These are phyloP conservation scores for Yamadazyma endophytica DNA, from an alignment of 805 yeast species.

Conservation along the genomic window DNA sequence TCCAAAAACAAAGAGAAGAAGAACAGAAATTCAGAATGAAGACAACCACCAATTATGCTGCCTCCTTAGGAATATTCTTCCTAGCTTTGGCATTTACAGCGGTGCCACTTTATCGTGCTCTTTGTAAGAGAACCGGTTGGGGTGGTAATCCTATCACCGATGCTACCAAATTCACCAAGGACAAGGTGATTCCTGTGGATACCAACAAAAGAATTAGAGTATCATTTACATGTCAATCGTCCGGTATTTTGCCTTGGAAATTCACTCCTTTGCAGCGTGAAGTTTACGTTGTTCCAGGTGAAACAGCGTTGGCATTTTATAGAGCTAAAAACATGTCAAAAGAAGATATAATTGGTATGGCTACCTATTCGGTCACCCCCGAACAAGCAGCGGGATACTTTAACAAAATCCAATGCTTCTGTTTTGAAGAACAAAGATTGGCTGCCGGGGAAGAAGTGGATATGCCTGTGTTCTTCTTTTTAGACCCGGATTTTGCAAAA, in stretches of 20 bases:
- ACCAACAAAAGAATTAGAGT: slow-evolving; percentile 76
- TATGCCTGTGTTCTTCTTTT: slow-evolving; percentile 84
- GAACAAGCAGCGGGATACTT: slow-evolving; percentile 96
- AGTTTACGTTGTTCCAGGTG: slow-evolving; percentile 92
- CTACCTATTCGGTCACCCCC: slow-evolving; percentile 94
- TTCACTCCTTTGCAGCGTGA: slow-evolving; percentile 93
- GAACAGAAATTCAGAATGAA: slow-evolving; percentile 34
- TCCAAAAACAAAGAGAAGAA: slow-evolving; percentile 21
- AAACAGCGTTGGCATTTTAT: slow-evolving; percentile 94
- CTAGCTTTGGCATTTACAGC: slow-evolving; percentile 82
- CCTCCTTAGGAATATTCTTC: slow-evolving; percentile 66
- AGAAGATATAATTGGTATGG: slow-evolving; percentile 96
- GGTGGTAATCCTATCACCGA: slow-evolving; percentile 96
- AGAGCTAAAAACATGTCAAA: slow-evolving; percentile 83
- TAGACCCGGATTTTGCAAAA: slow-evolving; percentile 34
- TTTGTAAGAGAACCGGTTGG: slow-evolving; percentile 94
- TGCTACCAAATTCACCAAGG: slow-evolving; percentile 71
- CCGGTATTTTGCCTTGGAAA: slow-evolving; percentile 89
- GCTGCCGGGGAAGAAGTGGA: slow-evolving; percentile 97
- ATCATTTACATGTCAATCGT: slow-evolving; percentile 89
- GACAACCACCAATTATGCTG: slow-evolving; percentile 62
- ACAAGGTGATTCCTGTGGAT: slow-evolving; percentile 83
- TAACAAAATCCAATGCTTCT: slow-evolving; percentile 95
- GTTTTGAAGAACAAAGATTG: slow-evolving; percentile 93
- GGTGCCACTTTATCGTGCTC: slow-evolving; percentile 86